Conservation (phyloP, 257 asterid genomes). For the Forsythia viridissima region DNA sequence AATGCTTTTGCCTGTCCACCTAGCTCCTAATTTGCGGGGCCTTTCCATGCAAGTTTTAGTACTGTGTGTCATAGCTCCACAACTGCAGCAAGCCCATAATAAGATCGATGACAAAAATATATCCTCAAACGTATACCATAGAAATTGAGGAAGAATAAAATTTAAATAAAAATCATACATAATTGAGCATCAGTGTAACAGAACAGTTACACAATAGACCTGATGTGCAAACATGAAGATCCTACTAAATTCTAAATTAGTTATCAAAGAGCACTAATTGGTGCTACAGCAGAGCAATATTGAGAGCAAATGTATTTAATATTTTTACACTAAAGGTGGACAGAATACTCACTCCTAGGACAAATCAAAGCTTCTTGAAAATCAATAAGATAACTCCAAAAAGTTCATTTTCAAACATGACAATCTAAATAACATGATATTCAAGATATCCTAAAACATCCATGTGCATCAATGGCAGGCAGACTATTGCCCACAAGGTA, state of each 20-base stretch:
- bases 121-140: background rate
- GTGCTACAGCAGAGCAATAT: background rate
- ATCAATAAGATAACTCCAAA: background rate
- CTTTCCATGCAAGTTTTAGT: conserved; percentile 79
- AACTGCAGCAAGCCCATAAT: conserved; percentile 45
- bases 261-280: background rate
- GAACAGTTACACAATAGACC: background rate
- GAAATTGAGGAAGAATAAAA: background rate
- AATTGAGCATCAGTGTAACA: background rate
- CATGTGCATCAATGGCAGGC: background rate
- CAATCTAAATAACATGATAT: background rate
- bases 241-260: background rate
- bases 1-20: conserved; percentile 66
- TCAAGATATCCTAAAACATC: background rate
- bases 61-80: conserved; percentile 90
- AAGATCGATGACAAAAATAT: background rate
- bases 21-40: conserved; percentile 86
- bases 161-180: background rate
- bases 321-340: background rate
- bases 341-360: background rate
- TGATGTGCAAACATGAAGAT: too few relatives aligned
- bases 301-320: background rate
- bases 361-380: background rate
- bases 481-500: background rate
- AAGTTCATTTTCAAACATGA: background rate